Conservation (phyloP, 2,329 filamentous ascomycete genomes). For the Cadophora sp. region DNA sequence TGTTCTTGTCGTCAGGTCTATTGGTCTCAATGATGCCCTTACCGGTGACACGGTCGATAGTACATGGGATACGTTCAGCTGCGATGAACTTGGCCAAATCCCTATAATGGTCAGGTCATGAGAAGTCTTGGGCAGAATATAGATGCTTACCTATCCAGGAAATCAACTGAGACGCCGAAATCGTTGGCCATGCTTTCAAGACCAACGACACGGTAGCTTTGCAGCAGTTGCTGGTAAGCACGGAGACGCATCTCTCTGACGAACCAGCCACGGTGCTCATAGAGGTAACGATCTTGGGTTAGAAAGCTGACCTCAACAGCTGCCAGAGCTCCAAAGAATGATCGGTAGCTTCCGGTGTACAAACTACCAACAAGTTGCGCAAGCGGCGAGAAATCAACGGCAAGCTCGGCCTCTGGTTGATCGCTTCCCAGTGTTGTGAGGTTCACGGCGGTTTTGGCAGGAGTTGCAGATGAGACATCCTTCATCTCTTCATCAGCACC, state of each 20-base stretch:
- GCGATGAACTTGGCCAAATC: constrained; percentile 98
- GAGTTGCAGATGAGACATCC: constrained; percentile 61
- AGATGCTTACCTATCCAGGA: constrained; percentile 80
- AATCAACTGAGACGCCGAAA: constrained; percentile 97
- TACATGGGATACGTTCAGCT: constrained; percentile 91
- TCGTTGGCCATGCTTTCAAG: constrained; percentile 96
- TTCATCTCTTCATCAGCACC: constrained; percentile 81
- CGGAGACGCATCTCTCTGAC: constrained; percentile 97
- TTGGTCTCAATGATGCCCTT: constrained; percentile 99
- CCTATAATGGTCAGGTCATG: constrained; percentile 52
- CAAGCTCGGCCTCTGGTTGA: constrained; percentile 78
- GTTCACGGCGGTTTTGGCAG: constrained; percentile 80
- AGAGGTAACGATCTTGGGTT: constrained; percentile 90
- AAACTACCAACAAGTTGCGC: constrained; percentile 88
- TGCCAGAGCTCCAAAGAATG: constrained; percentile 89
- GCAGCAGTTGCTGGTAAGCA: constrained; percentile 94
- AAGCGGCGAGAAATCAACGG: constrained; percentile 88
- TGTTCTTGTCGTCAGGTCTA: constrained; percentile 98
- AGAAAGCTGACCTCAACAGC: constrained; percentile 94
- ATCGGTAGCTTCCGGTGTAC: constrained; percentile 92
- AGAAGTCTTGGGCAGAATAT: neutral
- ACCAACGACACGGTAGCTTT: constrained; percentile 97
- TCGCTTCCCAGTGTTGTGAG: constrained; percentile 81
- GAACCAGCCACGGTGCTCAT: constrained; percentile 96
- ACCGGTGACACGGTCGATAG: constrained; percentile 94